Evolutionary conservation across 164 flowering plant genomes (phyloP).

Genomic region (Echeveria elegans): DNA sequence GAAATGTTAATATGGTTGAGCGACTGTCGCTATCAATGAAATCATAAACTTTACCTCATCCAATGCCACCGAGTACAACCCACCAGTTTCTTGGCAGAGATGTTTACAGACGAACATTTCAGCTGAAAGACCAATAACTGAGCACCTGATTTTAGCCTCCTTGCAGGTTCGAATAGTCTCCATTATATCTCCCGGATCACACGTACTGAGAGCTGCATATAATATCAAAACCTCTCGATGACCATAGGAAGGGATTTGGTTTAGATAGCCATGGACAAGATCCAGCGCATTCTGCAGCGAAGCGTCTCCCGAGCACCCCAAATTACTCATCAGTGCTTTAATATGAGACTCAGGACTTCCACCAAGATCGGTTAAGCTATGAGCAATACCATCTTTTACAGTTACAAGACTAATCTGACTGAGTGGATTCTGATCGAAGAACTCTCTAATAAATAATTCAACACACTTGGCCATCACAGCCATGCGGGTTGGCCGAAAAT

Average conservation of each 20-base stretch:
- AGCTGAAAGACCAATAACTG: slow-evolving; percentile 89
- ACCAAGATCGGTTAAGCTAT: slow-evolving; percentile 84
- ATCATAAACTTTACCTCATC: slow-evolving; percentile 55
- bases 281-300: slow-evolving; percentile 89
- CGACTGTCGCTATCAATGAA: neutral
- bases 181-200: slow-evolving; percentile 93
- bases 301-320: slow-evolving; percentile 84
- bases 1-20: neutral
- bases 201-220: slow-evolving; percentile 88
- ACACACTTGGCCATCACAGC: slow-evolving; percentile 71
- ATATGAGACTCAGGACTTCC: slow-evolving; percentile 95
- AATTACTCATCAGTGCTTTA: slow-evolving; percentile 64
- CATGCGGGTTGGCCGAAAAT: slow-evolving; percentile 79
- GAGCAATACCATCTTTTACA: slow-evolving; percentile 83
- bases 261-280: slow-evolving; percentile 63
- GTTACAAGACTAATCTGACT: slow-evolving; percentile 74
- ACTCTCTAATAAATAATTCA: slow-evolving; percentile 83
- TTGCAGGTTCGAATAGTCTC: slow-evolving; percentile 80
- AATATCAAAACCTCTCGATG: slow-evolving; percentile 83
- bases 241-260: slow-evolving; percentile 87
- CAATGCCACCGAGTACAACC: slow-evolving; percentile 67
- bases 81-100: slow-evolving; percentile 94
- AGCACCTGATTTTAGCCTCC: slow-evolving; percentile 79
- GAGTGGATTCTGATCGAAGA: slow-evolving; percentile 95
- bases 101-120: slow-evolving; percentile 88